phyloP scores from a whole-genome alignment of 192 early-diverging fungal species.

The Umbelopsis ramanniana region DNA sequence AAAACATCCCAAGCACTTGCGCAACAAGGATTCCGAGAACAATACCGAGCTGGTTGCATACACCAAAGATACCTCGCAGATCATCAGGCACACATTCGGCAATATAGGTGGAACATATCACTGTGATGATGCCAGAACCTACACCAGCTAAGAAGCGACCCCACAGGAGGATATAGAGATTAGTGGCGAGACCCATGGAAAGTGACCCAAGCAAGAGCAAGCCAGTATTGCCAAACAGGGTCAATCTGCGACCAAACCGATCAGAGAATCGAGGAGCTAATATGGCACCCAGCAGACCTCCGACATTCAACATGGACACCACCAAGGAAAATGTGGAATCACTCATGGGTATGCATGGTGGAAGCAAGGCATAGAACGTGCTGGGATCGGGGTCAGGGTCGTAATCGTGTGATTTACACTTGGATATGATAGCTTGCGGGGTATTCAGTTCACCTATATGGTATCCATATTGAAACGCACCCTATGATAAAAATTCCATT shows the following conservation, averaged over 20 bases:
- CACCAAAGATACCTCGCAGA: constrained; percentile 75
- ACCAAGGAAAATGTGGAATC: constrained; percentile 60
- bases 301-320: constrained; percentile 66
- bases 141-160: constrained; percentile 81
- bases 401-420: constrained; percentile 30
- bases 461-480: constrained; percentile 63
- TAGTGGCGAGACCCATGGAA: constrained; percentile 61
- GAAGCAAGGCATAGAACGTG: constrained; percentile 39
- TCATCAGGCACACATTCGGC: constrained; percentile 73
- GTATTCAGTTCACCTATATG: constrained; percentile 66
- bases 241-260: constrained; percentile 67
- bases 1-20: constrained; percentile 68
- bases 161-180: constrained; percentile 49
- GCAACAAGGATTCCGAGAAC: constrained; percentile 80
- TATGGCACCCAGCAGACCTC: constrained; percentile 78
- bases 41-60: constrained; percentile 86
- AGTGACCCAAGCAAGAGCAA: constrained; percentile 67
- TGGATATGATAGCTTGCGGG: constrained; percentile 57
- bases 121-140: constrained; percentile 74
- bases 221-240: constrained; percentile 70
- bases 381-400: neutral
- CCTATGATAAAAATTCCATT: constrained; percentile 17
- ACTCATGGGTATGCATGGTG: constrained; percentile 73
- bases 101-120: constrained; percentile 82
- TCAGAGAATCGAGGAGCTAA: constrained; percentile 67